Evolutionary conservation across 306 rosid genomes (phyloP), one percentile per base, ranked within the genome.

Genomic region (Trifolium fragiferum): DNA sequence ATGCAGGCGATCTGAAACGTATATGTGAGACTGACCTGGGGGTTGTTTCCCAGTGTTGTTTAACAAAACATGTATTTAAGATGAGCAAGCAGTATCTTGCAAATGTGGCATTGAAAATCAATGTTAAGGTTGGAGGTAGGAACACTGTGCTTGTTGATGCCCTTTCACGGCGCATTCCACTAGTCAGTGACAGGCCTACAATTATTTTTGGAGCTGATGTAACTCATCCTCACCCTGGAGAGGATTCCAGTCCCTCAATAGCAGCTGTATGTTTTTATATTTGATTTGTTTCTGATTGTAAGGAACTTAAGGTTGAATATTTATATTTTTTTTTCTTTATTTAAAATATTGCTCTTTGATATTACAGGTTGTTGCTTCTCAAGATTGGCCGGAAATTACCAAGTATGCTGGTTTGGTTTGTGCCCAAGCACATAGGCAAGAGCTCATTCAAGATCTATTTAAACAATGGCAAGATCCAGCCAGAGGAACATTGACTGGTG

Each of bases 221-320:
- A 10, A 95, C 99, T 33, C 99, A 95, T 83, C 99, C 99, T 33
- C 99, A 90, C 68, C 99, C 99, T 21, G 99, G 99, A 47, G 99
- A 95, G 87, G 99, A 95, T 82, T 89, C 96, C 1, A 95, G 99
- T 57, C 97, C 99, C 1, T 95, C 99, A 1, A 92, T 95, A 19
- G 98, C 99, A 10, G 99, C 99, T 21, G 99, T 95, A 89, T 59
- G 97, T 69, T 44, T 3, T 78, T 30, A 10, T 19, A 25, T 30
- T 69, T 6, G 10, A 41, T 8, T 72, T 19, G 7, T 47, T 14
- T 62, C 12, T 15, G n/a, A 6, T 58, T 61, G 19, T 8, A 53
- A 25, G 10, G 15, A n/a, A 41, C 5, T 23, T 2, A 7, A 57
- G 20, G 15, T 21, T 57, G 40, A 23, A 30, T 35, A 10, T 20